A percentile compares a stretch with the other conserved stretches of the same genome.
Evolutionary conservation across 2,329 filamentous ascomycete species (phyloP).

Genomic region (Diaporthe amygdali): DNA sequence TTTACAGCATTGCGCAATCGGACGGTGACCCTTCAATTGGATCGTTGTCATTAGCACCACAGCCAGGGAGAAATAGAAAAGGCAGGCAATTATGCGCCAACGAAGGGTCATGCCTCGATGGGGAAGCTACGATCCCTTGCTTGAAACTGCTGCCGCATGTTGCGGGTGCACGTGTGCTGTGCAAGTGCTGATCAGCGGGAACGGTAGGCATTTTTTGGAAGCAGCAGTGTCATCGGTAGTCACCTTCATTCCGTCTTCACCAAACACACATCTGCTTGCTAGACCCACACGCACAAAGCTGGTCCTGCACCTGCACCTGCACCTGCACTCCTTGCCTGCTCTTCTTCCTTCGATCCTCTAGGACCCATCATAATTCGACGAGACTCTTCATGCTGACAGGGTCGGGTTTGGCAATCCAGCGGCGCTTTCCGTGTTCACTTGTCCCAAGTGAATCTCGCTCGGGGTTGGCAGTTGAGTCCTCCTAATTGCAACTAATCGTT

Average conservation of each 20-base stretch:
- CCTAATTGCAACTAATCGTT: not conserved
- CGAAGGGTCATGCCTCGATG: not conserved
- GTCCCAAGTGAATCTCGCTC: not conserved
- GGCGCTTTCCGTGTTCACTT: no score
- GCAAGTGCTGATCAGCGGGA: not conserved
- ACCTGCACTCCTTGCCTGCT: no score
- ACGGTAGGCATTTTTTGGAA: not conserved
- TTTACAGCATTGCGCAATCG: not conserved
- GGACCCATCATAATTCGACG: not conserved
- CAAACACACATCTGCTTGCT: not conserved
- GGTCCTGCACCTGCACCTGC: no score
- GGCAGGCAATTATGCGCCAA: not conserved
- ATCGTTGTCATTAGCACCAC: not conserved
- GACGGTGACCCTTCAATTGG: not conserved
- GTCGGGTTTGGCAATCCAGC: no score
- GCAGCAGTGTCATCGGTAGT: not conserved
- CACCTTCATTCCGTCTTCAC: not conserved
- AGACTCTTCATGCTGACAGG: not conserved
- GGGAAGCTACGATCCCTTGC: not conserved
- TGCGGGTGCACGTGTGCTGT: not conserved
- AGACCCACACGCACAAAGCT: not conserved
- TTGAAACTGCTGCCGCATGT: not conserved
- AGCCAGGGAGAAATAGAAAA: no score
- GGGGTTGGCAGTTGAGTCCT: not conserved
- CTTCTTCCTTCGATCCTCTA: not conserved